Percentiles rank a stretch among this genome's conserved stretches.
Evolutionary conservation across 2,329 filamentous ascomycete genomes (phyloP).

Genomic region (Aspergillus ustus): DNA sequence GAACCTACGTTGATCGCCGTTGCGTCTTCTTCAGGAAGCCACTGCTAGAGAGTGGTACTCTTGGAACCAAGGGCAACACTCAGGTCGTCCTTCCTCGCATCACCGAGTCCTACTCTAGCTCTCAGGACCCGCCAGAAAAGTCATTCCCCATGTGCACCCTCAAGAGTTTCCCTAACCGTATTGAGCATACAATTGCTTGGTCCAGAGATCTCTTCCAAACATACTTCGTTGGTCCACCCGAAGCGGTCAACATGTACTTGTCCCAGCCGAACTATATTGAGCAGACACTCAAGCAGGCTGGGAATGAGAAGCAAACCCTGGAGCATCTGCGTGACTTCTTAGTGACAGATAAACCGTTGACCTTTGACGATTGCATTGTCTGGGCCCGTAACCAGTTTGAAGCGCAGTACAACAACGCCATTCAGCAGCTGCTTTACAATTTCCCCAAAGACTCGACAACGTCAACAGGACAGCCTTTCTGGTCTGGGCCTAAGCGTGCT

Average conservation of each 20-base stretch:
- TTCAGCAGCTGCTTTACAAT: slow-evolving; percentile 93
- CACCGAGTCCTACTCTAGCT: slow-evolving; percentile 96
- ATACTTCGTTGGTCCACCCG: slow-evolving; percentile 89
- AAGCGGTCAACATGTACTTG: slow-evolving; percentile 92
- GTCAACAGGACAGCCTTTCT: slow-evolving; percentile 88
- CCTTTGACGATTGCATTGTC: slow-evolving; percentile 93
- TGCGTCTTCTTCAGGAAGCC: slow-evolving; percentile 99
- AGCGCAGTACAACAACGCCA: slow-evolving; percentile 95
- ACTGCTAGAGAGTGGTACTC: slow-evolving; percentile 90
- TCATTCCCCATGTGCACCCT: slow-evolving; percentile 99
- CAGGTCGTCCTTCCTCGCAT: slow-evolving; percentile 90
- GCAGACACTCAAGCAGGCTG: slow-evolving; percentile 84
- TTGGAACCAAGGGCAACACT: slow-evolving; percentile 99
- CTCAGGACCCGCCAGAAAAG: slow-evolving; percentile 96
- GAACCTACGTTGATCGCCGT: slow-evolving; percentile 92
- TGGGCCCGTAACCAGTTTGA: slow-evolving; percentile 96
- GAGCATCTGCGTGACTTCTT: slow-evolving; percentile 90
- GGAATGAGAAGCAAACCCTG: slow-evolving; percentile 91
- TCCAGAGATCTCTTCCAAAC: slow-evolving; percentile 93
- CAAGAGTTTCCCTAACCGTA: slow-evolving; percentile 95
- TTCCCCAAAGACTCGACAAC: slow-evolving; percentile 94
- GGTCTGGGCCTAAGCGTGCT: slow-evolving; percentile 97
- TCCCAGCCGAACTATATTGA: slow-evolving; percentile 90
- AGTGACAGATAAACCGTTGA: slow-evolving; percentile 87
- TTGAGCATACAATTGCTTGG: slow-evolving; percentile 99